Base-by-base conservation (phyloP, 805 yeast genomes). In the Kluyveromyces wickerhamii region DNA sequence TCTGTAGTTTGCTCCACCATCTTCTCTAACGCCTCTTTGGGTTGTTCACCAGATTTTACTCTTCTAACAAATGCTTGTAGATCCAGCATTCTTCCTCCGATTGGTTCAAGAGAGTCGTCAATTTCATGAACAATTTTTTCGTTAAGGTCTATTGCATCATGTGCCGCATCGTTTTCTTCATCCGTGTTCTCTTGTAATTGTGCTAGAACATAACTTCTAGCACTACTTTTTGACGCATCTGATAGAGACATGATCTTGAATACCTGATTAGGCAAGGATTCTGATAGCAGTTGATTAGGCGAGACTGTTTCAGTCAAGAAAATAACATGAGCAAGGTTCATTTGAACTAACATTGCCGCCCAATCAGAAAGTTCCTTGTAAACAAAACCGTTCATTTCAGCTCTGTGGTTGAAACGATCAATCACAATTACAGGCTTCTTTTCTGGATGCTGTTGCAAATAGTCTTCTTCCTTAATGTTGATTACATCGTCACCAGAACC, bases 61-160 rank as follows among this genome's bases (percentile, higher is more conserved):
- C 97, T 79, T 52, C 97, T 72, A 2, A 81, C 81, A 59, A 85
- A 87, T 19, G 89, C 79, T 58, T 92, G 96, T 34, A 92, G 66
- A 56, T 92, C 98, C 29, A 87, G 67, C 88, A 89, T 82, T 42
- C 98, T 75, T 26, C 98, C 98, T 14, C 98, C 98, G 18, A 92
- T 60, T 9, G 95, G 94, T 18, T 64, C 74, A 21, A 88, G 60
- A 21, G 78, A 70, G 4, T 62, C 58, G 16, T 74, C 78, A 16
- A 87, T 65, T 7, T 66, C 67, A 2, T 51, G 41, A 9, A 46
- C 41, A 4, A 55, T 41, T 15, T 47, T 44, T 5, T 46, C 46
- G 17, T 41, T 23, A 32, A 40, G 29, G 27, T 38, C 27, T 7
- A 37, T 15, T 8, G 37, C 40, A 25, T 37, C 26, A 8, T 27